Base-by-base conservation (phyloP, 371 early-diverging fungal species). In the Mucor racemosus region DNA sequence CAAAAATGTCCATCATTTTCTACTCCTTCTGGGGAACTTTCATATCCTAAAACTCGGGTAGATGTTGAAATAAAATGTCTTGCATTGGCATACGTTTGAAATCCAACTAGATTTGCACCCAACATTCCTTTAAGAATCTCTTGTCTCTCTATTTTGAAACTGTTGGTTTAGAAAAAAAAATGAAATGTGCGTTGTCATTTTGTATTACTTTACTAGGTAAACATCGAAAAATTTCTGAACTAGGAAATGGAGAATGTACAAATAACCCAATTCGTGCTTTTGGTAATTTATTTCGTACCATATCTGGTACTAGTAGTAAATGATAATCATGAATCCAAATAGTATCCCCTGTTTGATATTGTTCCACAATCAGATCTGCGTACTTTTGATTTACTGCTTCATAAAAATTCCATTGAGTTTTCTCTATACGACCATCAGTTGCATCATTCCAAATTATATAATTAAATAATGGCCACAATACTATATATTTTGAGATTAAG, bases 271-370 rank as follows among this genome's bases (percentile, higher is more conserved):
- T 92, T 39, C 87, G 86, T 4, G 96, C 92, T 15, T 84, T 75
- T 0, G 96, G 96, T 15, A 97, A 71, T 53, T 75, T 81, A 68
- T 85, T 75, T 53, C 96, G 89, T 13, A 99, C 70, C 86, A 99
- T 87, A 58, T 86, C 76, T 4, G 99, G 99, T 1, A 96, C 86
- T 44, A 97, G 75, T 74, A 98, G 87, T 53, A 99, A 74, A 78
- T 99, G 99, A 76, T 99, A 99, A 81, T 99, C 99, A 74, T 99
- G 98, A 63, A 99, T 91, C 99, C 99, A 99, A 36, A 99, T 92
- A 36, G 92, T 84, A 76, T 99, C 99, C n/a, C 90, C 94, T 5
- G 87, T 84, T 54, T 87, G 76, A 67, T 94, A 93, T 11, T 86
- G 75, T 40, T 90, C 83, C 7, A 81, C 74, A 46, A 99, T 84